Percentiles rank a stretch among this genome's conserved stretches.
phyloP scores from a whole-genome alignment of 495 filamentous ascomycete genomes.

The Xylaria longipes region DNA sequence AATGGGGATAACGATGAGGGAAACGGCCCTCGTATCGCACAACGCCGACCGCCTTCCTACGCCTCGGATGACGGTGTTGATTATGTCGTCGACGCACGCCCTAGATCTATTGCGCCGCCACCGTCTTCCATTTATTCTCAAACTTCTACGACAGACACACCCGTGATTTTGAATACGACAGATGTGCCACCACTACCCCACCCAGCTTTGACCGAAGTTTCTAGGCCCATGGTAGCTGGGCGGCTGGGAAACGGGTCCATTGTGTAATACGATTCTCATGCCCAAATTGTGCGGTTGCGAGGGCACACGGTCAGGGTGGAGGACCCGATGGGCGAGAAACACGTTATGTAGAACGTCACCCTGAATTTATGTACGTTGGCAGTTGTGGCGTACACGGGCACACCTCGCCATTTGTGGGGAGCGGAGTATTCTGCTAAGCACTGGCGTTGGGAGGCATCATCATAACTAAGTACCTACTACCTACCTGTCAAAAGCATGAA shows the following conservation, averaged over 20 bases:
- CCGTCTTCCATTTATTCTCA: conserved; percentile 19
- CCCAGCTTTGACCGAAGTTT: conserved; percentile 48
- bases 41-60: conserved; percentile 70
- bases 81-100: conserved; percentile 69
- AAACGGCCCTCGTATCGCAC: conserved; percentile 30
- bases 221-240: conserved; percentile 26
- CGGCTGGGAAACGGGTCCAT: background rate
- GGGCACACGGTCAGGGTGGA: background rate
- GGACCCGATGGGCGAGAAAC: background rate
- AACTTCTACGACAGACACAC: background rate
- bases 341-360: background rate
- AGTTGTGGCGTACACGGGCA: background rate
- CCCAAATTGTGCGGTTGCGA: background rate
- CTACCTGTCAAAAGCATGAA: no score
- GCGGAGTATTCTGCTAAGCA: background rate
- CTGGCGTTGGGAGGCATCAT: conserved; percentile 8
- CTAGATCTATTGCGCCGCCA: conserved; percentile 56
- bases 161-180: conserved; percentile 23
- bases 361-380: background rate
- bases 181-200: conserved; percentile 54
- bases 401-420: background rate
- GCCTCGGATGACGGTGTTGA: conserved; percentile 72
- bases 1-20: conserved; percentile 38
- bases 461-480: no score
- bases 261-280: background rate